These are phyloP conservation scores for Pseudoscleropodium purum DNA, from an alignment of 225 moss, liverwort and hornwort species.

Conservation along the genomic window DNA sequence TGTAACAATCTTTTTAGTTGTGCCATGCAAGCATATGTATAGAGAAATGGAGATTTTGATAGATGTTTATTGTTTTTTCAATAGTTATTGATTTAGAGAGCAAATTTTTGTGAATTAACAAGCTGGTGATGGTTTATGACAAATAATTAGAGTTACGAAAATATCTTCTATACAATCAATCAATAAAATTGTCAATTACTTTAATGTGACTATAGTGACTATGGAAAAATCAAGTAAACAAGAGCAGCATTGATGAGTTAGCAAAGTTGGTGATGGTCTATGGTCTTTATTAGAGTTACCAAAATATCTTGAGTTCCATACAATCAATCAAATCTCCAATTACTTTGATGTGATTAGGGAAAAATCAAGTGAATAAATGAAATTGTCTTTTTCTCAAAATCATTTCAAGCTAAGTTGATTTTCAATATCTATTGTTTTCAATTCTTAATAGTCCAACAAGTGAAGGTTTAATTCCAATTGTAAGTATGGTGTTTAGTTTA, in stretches of 20 bases:
- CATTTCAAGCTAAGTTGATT: not conserved
- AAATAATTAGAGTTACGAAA: not conserved
- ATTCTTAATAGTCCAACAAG: not conserved
- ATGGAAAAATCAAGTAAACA: fast-evolving
- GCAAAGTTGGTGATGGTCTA: not conserved
- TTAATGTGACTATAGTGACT: not conserved
- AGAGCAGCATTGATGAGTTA: not conserved
- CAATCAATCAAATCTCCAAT: not conserved
- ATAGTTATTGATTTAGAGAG: not conserved
- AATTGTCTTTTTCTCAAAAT: not conserved
- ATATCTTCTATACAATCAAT: not conserved
- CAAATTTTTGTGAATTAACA: not conserved
- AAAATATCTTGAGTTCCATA: not conserved
- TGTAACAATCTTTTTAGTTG: no score
- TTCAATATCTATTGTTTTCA: not conserved
- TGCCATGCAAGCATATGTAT: no score
- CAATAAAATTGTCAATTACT: not conserved
- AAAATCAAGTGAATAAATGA: not conserved
- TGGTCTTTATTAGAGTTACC: not conserved
- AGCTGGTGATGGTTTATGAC: not conserved
- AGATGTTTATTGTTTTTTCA: no score
- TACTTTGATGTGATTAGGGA: not conserved
- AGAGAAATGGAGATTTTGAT: no score
- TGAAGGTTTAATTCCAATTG: not conserved
- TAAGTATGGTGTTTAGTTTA: not conserved